Evolutionary conservation across 805 yeast species (phyloP).

Genomic region (Teunomyces lycoperdinae): DNA sequence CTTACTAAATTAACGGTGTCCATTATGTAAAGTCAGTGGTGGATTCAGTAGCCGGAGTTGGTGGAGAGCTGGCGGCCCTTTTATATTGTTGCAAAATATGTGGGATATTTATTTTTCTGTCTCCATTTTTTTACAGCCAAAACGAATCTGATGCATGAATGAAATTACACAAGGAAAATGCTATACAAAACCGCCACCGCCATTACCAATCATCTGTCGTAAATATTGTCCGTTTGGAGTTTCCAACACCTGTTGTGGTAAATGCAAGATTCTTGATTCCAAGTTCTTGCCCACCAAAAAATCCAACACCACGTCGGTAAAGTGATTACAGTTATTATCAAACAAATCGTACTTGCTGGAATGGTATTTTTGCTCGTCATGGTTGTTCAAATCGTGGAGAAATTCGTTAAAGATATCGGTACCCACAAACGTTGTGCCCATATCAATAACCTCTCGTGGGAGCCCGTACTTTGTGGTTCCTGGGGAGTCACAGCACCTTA

Average conservation of each 20-base stretch:
- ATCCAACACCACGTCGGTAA: constrained; percentile 54
- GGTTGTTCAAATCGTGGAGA: constrained; percentile 44
- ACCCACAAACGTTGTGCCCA: constrained; percentile 53
- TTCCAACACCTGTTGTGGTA: constrained; percentile 51
- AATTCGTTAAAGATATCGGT: constrained; percentile 53
- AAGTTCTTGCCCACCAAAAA: constrained; percentile 55
- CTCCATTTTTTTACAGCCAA: constrained; percentile 2
- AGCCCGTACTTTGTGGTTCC: constrained; percentile 59
- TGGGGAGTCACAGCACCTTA: constrained; percentile 35
- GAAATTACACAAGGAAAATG: neutral
- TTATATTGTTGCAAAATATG: constrained; percentile 1
- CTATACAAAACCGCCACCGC: constrained; percentile 12
- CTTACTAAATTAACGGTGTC: neutral
- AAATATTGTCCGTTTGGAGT: constrained; percentile 36
- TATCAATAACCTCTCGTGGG: constrained; percentile 50
- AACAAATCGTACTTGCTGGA: constrained; percentile 55
- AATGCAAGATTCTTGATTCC: constrained; percentile 49
- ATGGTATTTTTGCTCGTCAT: constrained; percentile 39
- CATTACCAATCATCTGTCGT: constrained; percentile 30
- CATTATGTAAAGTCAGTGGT: neutral
- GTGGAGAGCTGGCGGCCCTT: neutral
- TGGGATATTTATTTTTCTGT: neutral
- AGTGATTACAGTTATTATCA: constrained; percentile 67
- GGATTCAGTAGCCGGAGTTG: neutral
- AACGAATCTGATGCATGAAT: neutral